These are phyloP conservation scores for Sclerotiophoma versabilis DNA, from an alignment of 2,329 filamentous ascomycete genomes.

Conservation along the genomic window DNA sequence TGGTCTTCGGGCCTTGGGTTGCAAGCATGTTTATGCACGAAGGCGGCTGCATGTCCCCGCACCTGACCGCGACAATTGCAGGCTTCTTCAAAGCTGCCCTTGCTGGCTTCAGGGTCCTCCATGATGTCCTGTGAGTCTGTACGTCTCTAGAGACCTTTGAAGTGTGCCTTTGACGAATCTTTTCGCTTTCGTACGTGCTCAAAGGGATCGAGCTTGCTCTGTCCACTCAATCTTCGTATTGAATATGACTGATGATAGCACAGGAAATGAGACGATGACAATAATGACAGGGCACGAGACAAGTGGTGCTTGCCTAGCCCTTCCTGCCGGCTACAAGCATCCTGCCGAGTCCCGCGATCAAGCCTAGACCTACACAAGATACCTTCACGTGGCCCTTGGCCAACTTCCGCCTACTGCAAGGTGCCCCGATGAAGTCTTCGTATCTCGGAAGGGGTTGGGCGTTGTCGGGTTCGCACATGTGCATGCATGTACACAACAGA, in stretches of 20 bases:
- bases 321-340: not conserved
- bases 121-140: not conserved
- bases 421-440: not conserved
- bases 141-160: not conserved
- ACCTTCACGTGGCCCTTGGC: not conserved
- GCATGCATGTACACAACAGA: not conserved
- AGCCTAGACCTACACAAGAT: not conserved
- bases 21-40: not conserved
- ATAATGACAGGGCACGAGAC: not conserved
- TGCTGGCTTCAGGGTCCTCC: not conserved
- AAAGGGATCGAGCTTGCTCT: not conserved
- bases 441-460: not conserved
- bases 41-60: not conserved
- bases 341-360: not conserved
- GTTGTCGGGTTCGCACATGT: not conserved
- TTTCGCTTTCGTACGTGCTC: not conserved
- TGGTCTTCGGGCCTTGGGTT: not conserved
- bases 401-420: not conserved
- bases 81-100: not conserved
- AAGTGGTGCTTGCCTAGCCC: not conserved
- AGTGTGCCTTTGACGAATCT: not conserved
- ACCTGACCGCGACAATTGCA: not conserved
- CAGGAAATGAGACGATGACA: not conserved
- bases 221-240: not conserved
- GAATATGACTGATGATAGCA: not conserved